These are phyloP conservation scores for Plasmodium inui DNA, from an alignment of 169 alveolate species.

Conservation along the genomic window DNA sequence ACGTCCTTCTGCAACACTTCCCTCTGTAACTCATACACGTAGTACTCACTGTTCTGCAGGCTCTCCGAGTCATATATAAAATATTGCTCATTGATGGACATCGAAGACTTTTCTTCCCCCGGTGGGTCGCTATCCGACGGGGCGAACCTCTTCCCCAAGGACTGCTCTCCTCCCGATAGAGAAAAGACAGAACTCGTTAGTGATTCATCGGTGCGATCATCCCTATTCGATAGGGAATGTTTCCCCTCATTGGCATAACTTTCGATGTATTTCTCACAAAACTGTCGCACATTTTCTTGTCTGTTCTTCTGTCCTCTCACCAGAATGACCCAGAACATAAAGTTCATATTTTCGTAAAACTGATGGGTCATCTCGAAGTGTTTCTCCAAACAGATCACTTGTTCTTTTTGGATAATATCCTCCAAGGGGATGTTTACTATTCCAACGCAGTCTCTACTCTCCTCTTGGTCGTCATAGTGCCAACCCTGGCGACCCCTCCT, in stretches of 20 bases:
- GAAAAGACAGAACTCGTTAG: background rate
- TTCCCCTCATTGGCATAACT: slow-evolving; percentile 2
- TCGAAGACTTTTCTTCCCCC: background rate
- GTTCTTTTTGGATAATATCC: slow-evolving; percentile 27
- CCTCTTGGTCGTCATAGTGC: background rate
- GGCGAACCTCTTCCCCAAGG: background rate
- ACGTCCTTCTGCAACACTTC: slow-evolving; percentile 21
- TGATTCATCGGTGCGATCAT: background rate
- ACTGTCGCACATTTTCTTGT: slow-evolving; percentile 1
- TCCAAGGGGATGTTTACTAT: slow-evolving; percentile 19
- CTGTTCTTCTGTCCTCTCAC: slow-evolving; percentile 25
- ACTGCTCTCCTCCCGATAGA: background rate
- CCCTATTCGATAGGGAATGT: background rate
- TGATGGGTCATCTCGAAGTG: slow-evolving; percentile 18
- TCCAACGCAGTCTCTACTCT: slow-evolving; percentile 23
- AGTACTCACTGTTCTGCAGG: slow-evolving; percentile 17
- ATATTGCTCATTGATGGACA: slow-evolving; percentile 35
- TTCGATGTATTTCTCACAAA: slow-evolving; percentile 37
- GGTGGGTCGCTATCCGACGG: background rate
- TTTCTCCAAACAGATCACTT: slow-evolving; percentile 60
- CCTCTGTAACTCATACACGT: slow-evolving; percentile 50
- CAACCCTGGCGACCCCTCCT: background rate
- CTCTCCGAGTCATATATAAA: slow-evolving; percentile 26
- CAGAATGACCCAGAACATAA: slow-evolving; percentile 34
- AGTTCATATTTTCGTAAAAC: slow-evolving; percentile 45